Base-by-base conservation (phyloP, 2,329 filamentous ascomycete species). In the Fusarium oligoseptatum region DNA sequence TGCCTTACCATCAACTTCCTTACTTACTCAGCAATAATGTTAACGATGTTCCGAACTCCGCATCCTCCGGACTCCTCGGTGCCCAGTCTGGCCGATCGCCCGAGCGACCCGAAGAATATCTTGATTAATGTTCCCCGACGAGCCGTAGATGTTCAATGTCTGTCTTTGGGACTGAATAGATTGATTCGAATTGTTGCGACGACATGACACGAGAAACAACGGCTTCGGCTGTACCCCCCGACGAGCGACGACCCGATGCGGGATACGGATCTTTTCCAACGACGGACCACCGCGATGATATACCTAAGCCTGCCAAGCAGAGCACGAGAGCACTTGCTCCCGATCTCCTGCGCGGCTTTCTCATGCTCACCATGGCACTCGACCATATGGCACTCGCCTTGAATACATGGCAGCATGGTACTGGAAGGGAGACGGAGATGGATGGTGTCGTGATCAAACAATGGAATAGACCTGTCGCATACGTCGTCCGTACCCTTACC, bases 341-440 rank as follows among this genome's bases (percentile, higher is more conserved):
- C 4, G 85, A 87, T 66, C 79, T 87, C 17, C 78, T 87, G 6
- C 84, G 85, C 37, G 85, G 85, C 34, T 74, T 86, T 3, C 78
- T 87, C n/a, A 86, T 85, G 83, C 76, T 82, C 14, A 55, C 84
- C 64, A 87, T 87, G 85, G 84, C 84, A 1, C 71, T 86, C 48
- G 85, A 87, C 74, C 85, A 87, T 74, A 81, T 80, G 65, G 77
- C 79, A n/a, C 68, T 86, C 17, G 77, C 76, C 2, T 76, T 87
- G n/a, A 80, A 81, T 64, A 78, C 82, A 1, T 87, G 85, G 85
- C 70, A 78, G 27, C 83, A 86, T 62, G 83, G 83, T 39, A 85
- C 84, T 8, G 81, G 81, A 6, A 68, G 78, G n/a, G 71, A 71
- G n/a, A 69, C 74, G 1, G 85, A 87, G 70, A 60, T 64, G 24